Base-by-base conservation (phyloP, 2,329 filamentous ascomycete species). In the Hirsutella thompsonii region DNA sequence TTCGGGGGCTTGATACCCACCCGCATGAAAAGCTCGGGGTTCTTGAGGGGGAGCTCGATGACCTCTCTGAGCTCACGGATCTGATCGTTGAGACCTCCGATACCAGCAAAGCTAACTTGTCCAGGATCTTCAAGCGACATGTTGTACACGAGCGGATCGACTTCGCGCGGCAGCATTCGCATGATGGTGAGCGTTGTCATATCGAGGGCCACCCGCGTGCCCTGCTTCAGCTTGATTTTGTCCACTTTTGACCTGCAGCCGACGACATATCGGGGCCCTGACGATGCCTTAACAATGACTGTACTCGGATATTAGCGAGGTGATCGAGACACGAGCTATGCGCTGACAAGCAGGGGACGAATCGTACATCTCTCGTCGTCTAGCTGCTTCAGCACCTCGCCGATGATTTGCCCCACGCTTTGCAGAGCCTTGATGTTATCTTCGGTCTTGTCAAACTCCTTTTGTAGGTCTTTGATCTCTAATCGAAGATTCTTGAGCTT, bases 101-200 rank as follows among this genome's bases (percentile, higher is more conserved):
- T 98, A 54, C 93, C 92, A 33, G 83, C 90, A 64, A 98, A 98
- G 70, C 86, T 95, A 63, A 98, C 83, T 63, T 96, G 90, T 5
- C 92, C 92, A 0, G 92, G 92, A 60, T 98, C 92, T 63, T 98
- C 92, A 53, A 98, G 67, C 18, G 92, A 98, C 92, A 98, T 98
- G 72, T 98, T 98, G 76, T 98, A 98, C 52, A 98, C 92, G 51
- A 98, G 74, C 18, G 92, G 92, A 59, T 98, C 92, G 59, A 98
- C 93, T 70, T 98, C 92, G 62, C 92, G 83, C 45, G 92, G 93
- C 37, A 98, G 74, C 92, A 98, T 98, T 57, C 92, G 86, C 92
- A 98, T 98, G 65, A 98, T 98, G 46, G 92, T 98, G 52, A 98
- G 83, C 18, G 92, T 98, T 39, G 92, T 98, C 92, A 98, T 98